Percentiles rank a stretch among this genome's conserved stretches.
Conservation (phyloP, 257 asterid genomes). For the Petunia secreta region DNA sequence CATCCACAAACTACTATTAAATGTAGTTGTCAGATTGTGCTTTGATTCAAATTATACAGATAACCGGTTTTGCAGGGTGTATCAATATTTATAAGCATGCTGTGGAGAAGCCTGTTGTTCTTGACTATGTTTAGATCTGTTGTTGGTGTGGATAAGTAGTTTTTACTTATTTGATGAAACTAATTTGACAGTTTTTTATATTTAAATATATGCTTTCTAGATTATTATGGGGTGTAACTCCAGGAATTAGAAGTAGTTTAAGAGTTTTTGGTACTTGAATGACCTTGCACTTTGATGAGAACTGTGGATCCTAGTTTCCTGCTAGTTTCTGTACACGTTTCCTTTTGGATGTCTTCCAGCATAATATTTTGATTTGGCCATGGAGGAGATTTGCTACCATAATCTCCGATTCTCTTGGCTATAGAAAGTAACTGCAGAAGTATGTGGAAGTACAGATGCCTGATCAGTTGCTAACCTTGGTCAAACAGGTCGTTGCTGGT, state of each 20-base stretch:
- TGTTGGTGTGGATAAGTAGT: background rate
- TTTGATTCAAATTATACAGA: background rate
- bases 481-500: conserved; percentile 87
- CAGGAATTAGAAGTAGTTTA: background rate
- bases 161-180: conserved; percentile 5
- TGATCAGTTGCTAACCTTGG: conserved; percentile 22
- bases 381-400: background rate
- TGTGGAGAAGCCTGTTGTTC: background rate
- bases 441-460: conserved; percentile 1
- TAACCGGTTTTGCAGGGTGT: background rate
- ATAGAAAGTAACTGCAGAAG: background rate
- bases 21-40: background rate
- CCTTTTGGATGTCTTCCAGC: background rate
- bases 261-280: background rate
- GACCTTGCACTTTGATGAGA: conserved; percentile 3
- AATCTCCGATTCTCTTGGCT: conserved; percentile 1
- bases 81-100: background rate
- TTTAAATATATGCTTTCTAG: too few relatives aligned
- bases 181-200: background rate
- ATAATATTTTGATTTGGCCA: background rate
- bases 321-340: background rate
- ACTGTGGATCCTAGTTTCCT: background rate
- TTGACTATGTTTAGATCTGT: background rate
- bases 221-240: background rate
- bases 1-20: background rate